Base-by-base conservation (phyloP, 805 yeast genomes). In the Phaffomyces thermotolerans region DNA sequence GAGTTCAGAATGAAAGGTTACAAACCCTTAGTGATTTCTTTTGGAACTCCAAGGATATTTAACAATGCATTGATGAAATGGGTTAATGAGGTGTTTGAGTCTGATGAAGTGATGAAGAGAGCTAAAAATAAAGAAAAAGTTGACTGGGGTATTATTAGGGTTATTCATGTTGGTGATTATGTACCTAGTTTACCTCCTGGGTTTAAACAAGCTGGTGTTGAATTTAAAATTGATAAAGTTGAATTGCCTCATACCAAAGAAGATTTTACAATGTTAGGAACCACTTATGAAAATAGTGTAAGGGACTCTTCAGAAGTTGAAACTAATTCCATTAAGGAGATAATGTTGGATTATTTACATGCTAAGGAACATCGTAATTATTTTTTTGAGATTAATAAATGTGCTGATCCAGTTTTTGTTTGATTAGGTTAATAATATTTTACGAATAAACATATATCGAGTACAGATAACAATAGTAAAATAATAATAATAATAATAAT, bases 41-140 rank as follows among this genome's bases (percentile, higher is more conserved):
- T 67, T 63, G 95, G 81, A 2, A 70, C 77, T 8, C 93, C 95
- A 0, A 78, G 75, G 49, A 65, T 84, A 25, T 87, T 87, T 13
- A 81, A 83, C 54, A 47, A 47, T 3, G 57, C 61, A 3, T 68
- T 82, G 63, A 64, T 69, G 31, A 54, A 62, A 23, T 83, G 79
- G 75, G 71, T 79, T 24, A 78, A 85, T 58, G 43, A 52, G 0
- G 43, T 75, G 1, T 81, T 80, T 51, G 55, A 68, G 15, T 66
- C 75, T 0, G 55, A 56, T 1, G 39, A 49, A 1, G 62, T 69
- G 6, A 53, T 61, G 10, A 45, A 52, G 0, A 12, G 30, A n/a
- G 53, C 46, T 18, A 41, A 41, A 4, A n/a, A 30, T 8, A 24
- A 17, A 1, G 37, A 42, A 4, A 9, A 8, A 27, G 13, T 10